Evolutionary conservation across 176 grass and related monocot genomes (phyloP), one percentile per base, ranked within the genome.

Genomic region (Aegilops longissima): DNA sequence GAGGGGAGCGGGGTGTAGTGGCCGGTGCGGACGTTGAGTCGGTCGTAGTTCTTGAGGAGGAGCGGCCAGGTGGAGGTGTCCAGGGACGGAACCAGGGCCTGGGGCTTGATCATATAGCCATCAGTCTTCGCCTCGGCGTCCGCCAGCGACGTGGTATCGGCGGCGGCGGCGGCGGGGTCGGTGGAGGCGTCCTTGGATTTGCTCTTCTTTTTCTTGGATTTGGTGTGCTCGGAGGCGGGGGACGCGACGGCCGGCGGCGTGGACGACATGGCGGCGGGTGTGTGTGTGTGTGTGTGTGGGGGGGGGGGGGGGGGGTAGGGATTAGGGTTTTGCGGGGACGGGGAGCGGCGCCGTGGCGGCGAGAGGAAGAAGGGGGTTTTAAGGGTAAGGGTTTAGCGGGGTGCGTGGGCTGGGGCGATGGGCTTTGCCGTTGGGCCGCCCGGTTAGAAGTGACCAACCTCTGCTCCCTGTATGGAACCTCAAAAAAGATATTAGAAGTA

Each of bases 11-110:
- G 93, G 9, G 93, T 92, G 83, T 95, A 92, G 90, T 95, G 90
- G 47, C 93, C 88, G 2, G 93, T 92, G 56, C 93, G 88, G 8
- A 95, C 93, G 76, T 95, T 95, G 67, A 95, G 88, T 47, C 93
- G 93, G 63, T 80, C 90, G 86, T 95, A 95, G 88, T 95, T 90
- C 86, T 95, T 95, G 10, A 95, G 87, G 17, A 95, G 86, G 79
- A 95, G 82, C 11, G 93, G 93, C 93, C 93, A 95, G 7, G 80
- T 73, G 12, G 90, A 95, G 16, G 93, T 89, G 70, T 95, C 88
- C 17, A 92, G 76, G 65, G 85, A 25, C 3, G 90, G 93, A 1
- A 85, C 69, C 44, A 95, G 61, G 14, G 90, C 69, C 27, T 92
- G 93, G 2, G 90, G 87, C 77, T 95, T 94, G 42, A 94, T 94